Base-by-base conservation (phyloP, 192 early-diverging fungal genomes). In the Backusella mclennaniae region DNA sequence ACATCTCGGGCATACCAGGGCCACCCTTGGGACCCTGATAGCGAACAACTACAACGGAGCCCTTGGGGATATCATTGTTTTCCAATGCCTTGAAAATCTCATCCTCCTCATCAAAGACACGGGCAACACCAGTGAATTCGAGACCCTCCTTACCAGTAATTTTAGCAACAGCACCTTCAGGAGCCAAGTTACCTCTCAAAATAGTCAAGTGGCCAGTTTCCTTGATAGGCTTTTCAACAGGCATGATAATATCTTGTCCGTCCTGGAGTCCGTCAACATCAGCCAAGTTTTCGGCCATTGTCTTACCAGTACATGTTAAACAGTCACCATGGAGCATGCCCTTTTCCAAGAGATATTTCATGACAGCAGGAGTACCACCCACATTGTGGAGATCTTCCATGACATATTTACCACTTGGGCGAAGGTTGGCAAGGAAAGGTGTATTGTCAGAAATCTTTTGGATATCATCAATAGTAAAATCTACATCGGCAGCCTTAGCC, bases 81-180 rank as follows among this genome's bases (percentile, higher is more conserved):
- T 98, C 96, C 74, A 99, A 84, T 4, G 96, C 96, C 31, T 79
- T 80, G 79, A 98, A 85, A 91, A 99, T 98, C 31, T 92, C 94
- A 78, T 94, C 90, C 83, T 99, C 98, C 63, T 90, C 89, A 72
- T 99, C 95, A 82, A 93, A 99, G n/a, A 96, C 95, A 73, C 92
- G 91, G 53, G 98, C 97, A 11, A 86, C 82, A 15, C 98, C 98
- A 44, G 84, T 81, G 80, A 99, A 99, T 63, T 79, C 66, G 2
- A 97, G 85, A 17, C 98, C 98, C 87, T 99, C 96, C 87, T 99
- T 99, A 67, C 98, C 98, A 11, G 98, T 99, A 84, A 99, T 99
- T 85, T 99, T 99, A 67, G 98, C 98, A 33, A 99, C 97, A 19
- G 93, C 91, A 33, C 97, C 97, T 31, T 95, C 92, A 53, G 98